Conservation (phyloP, 257 asterid species). For the Datura wrightii region DNA sequence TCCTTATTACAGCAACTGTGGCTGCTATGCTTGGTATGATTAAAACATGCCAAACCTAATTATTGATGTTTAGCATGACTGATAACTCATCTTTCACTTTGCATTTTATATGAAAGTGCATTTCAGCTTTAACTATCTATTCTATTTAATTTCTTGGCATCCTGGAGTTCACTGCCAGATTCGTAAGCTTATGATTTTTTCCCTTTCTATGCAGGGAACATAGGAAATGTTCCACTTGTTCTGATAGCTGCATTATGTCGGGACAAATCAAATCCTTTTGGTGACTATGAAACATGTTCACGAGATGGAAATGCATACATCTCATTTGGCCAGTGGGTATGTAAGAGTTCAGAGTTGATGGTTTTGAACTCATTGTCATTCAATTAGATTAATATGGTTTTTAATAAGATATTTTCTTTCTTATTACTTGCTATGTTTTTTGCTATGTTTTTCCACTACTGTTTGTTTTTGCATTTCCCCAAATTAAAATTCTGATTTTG, state of each 20-base stretch:
- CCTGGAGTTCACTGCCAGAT: not conserved
- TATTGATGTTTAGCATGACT: not conserved
- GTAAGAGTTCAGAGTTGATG: slow-evolving; percentile 31
- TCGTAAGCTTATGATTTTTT: not conserved
- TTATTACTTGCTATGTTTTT: not conserved
- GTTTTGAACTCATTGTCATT: not conserved
- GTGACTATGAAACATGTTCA: slow-evolving; percentile 72
- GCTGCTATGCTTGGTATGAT: not conserved
- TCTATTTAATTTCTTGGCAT: not conserved
- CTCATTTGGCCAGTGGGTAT: slow-evolving; percentile 99
- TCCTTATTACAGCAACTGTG: slow-evolving; percentile 2
- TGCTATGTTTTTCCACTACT: not conserved
- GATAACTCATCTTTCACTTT: not conserved
- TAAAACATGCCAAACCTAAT: not conserved
- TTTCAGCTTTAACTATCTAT: not conserved
- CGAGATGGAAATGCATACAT: slow-evolving; percentile 98
- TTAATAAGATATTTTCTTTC: not conserved
- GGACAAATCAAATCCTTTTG: slow-evolving; percentile 91
- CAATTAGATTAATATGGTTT: not conserved
- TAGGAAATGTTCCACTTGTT: slow-evolving; percentile 98
- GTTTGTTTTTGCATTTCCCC: not conserved
- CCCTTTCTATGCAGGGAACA: slow-evolving; percentile 65
- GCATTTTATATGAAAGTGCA: not conserved
- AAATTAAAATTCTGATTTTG: not conserved
- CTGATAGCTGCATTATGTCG: slow-evolving; percentile 91